These are phyloP conservation scores for Alternaria gansuensis DNA, from an alignment of 2,329 filamentous ascomycete genomes.

Conservation along the genomic window DNA sequence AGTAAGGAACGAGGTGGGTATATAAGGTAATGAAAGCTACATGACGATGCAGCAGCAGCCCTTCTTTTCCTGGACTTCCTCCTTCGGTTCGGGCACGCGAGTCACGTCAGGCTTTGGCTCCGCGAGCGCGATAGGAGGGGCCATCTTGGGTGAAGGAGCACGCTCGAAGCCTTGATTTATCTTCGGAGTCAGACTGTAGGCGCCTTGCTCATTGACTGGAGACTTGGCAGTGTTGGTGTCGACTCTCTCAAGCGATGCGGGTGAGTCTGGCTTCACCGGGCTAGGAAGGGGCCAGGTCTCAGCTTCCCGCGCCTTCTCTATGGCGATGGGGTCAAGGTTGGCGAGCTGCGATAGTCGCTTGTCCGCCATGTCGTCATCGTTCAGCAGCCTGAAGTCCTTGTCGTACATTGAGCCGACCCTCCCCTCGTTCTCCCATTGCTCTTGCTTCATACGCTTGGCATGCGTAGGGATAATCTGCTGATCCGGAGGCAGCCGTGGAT, in stretches of 20 bases:
- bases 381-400: constrained; percentile 84
- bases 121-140: constrained; percentile 36
- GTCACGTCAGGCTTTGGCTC: constrained; percentile 54
- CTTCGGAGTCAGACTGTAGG: constrained; percentile 59
- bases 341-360: constrained; percentile 45
- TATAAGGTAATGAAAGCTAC: constrained; percentile 57
- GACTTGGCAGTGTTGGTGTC: constrained; percentile 40
- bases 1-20: constrained; percentile 39
- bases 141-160: constrained; percentile 40
- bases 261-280: constrained; percentile 38
- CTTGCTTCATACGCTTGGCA: constrained; percentile 87
- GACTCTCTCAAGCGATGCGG: constrained; percentile 31
- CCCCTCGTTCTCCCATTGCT: constrained; percentile 93
- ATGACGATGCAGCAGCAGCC: constrained; percentile 79
- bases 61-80: constrained; percentile 66
- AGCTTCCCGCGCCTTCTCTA: constrained; percentile 42
- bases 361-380: constrained; percentile 63
- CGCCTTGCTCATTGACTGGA: constrained; percentile 54
- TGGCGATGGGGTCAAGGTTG: constrained; percentile 36
- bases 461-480: constrained; percentile 96
- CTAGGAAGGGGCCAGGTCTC: constrained; percentile 50
- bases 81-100: constrained; percentile 63
- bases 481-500: constrained; percentile 90
- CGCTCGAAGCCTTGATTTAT: constrained; percentile 48
- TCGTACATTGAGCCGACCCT: constrained; percentile 87